A percentile compares a stretch with the other conserved stretches of the same genome.
Conservation (phyloP, 2,329 filamentous ascomycete species). For the Monilinia laxa region DNA sequence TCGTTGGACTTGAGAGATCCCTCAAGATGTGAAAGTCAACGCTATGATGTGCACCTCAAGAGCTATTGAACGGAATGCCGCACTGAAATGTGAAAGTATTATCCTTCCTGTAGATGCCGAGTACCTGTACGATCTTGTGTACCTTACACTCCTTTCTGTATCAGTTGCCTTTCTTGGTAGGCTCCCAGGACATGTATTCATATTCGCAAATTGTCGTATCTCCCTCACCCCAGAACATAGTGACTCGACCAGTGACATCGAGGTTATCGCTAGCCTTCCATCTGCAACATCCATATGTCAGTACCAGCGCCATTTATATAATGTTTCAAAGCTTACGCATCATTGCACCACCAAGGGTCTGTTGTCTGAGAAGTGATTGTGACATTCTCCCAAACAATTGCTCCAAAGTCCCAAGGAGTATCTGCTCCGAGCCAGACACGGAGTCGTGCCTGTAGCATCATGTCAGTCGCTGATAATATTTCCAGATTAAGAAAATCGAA, state of each 20-base stretch:
- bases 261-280: slow-evolving; percentile 1
- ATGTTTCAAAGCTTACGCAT: background rate
- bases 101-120: background rate
- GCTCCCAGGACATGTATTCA: slow-evolving; percentile 1
- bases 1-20: background rate
- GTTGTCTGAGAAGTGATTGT: slow-evolving; percentile 5
- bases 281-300: background rate
- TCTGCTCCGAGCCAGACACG: background rate
- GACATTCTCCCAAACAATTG: slow-evolving; percentile 25
- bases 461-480: background rate
- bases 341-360: slow-evolving; percentile 2
- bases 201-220: background rate
- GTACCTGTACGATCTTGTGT: background rate
- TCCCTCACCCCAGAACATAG: background rate
- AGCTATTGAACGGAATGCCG: background rate
- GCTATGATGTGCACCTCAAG: background rate
- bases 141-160: background rate
- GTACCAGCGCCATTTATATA: background rate
- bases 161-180: background rate
- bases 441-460: slow-evolving; percentile 25
- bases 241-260: background rate
- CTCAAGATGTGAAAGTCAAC: background rate
- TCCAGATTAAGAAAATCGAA: background rate
- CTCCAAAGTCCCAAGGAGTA: slow-evolving; percentile 31
- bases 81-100: background rate